Evolutionary conservation across 1,284 basidiomycete genomes (phyloP), one percentile per base, ranked within the genome.

Genomic region (Phellinidium pouzarii): DNA sequence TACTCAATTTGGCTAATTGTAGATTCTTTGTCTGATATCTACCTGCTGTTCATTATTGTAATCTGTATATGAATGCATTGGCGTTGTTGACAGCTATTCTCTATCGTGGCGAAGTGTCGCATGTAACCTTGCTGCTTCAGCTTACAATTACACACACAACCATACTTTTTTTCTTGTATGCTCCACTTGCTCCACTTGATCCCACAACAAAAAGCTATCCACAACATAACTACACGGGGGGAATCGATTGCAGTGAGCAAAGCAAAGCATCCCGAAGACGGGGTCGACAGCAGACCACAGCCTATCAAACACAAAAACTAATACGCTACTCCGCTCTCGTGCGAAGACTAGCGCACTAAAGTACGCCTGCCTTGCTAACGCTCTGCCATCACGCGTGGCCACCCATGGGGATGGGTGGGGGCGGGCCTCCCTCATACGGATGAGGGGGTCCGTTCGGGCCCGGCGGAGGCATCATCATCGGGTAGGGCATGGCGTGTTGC

Each of bases 401-500:
- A 50, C 84, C 84, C 87, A 90, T 87, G 46, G 74, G 81, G 44
- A 82, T 80, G 29, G 79, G 84, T 44, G 82, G 83, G 37, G 81
- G 78, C 53, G 79, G 82, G 23, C 77, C 78, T 56, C 75, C 77
- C 45, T 89, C 85, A 66, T 88, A 88, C 36, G 75, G 77, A 64
- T 87, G 86, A 44, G 80, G 84, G 31, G 82, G 80, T 43, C 69
- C 73, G 45, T 66, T 68, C 40, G 74, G 77, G 19, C 79, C 80
- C 43, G 83, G 85, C 53, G 85, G 84, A 44, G 81, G 84, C 83
- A 90, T 89, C 86, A 91, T 90, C 84, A 87, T 87, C 14, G 77
- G 84, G 66, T 90, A 91, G 36, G 86, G 84, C 58, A 87, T 78
- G 42, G 87, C 86, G 61, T 90, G 88, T 68, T 81, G 82, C 65